Percentiles rank a stretch among this genome's conserved stretches.
Conservation (phyloP, 2,329 filamentous ascomycete species). For the Botrytis byssoidea region DNA sequence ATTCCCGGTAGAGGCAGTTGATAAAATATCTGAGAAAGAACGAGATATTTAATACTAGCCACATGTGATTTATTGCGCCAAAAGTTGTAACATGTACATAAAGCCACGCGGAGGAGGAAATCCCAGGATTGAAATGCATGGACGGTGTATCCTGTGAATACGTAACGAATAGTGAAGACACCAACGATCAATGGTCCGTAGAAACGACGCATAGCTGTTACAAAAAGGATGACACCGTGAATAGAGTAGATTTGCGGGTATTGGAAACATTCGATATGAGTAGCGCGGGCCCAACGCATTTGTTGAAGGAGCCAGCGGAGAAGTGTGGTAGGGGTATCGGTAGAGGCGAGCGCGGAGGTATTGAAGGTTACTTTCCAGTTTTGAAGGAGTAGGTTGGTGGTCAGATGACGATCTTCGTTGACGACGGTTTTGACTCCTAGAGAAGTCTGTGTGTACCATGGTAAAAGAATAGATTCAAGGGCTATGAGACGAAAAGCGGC, state of each 20-base stretch:
- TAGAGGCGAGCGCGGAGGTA: slow-evolving; percentile 39
- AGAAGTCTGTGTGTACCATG: slow-evolving; percentile 42
- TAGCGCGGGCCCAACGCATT: slow-evolving; percentile 41
- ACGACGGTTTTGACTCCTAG: slow-evolving; percentile 41
- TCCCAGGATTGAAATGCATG: slow-evolving; percentile 37
- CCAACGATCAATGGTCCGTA: slow-evolving; percentile 37
- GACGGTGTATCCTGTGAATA: slow-evolving; percentile 36
- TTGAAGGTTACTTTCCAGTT: slow-evolving; percentile 41
- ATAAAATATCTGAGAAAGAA: slow-evolving; percentile 35
- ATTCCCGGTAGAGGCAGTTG: slow-evolving; percentile 40
- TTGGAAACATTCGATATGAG: slow-evolving; percentile 41
- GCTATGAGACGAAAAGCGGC: slow-evolving; percentile 40
- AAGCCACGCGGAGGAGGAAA: slow-evolving; percentile 34
- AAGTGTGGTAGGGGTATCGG: slow-evolving; percentile 41
- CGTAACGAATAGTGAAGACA: slow-evolving; percentile 37
- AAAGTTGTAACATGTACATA: slow-evolving; percentile 38
- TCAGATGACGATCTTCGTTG: slow-evolving; percentile 43
- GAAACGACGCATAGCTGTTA: slow-evolving; percentile 38
- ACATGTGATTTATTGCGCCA: slow-evolving; percentile 37
- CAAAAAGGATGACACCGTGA: slow-evolving; percentile 40
- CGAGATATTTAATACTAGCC: slow-evolving; percentile 30
- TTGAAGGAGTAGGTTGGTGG: slow-evolving; percentile 40
- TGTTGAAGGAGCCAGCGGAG: slow-evolving; percentile 42
- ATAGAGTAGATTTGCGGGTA: slow-evolving; percentile 40
- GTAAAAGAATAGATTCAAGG: slow-evolving; percentile 37